Percentiles rank a stretch among this genome's conserved stretches.
phyloP scores from a whole-genome alignment of 495 filamentous ascomycete genomes.

The Cudoniella acicularis region DNA sequence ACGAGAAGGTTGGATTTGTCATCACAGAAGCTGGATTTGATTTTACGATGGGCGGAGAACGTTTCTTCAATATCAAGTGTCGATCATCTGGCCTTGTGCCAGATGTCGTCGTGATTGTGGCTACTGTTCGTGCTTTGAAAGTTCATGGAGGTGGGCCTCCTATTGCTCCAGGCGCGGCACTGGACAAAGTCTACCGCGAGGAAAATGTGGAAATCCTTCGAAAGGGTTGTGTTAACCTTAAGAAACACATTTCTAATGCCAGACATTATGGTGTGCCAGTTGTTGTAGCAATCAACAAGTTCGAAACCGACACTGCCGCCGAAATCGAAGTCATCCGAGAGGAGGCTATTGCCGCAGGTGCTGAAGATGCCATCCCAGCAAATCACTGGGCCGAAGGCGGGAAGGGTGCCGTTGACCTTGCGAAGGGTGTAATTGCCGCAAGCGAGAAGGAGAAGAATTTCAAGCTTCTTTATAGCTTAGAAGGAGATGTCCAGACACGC shows the following conservation, averaged over 20 bases:
- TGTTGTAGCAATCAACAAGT: slow-evolving; percentile 97
- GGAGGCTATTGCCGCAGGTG: slow-evolving; percentile 88
- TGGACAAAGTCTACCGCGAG: slow-evolving; percentile 80
- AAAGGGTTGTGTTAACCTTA: slow-evolving; percentile 86
- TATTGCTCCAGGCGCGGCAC: slow-evolving; percentile 77
- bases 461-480: slow-evolving; percentile 79
- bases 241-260: slow-evolving; percentile 90
- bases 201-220: slow-evolving; percentile 91
- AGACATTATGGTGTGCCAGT: slow-evolving; percentile 86
- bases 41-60: slow-evolving; percentile 98
- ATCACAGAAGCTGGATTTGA: slow-evolving; percentile 98
- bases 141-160: slow-evolving; percentile 94
- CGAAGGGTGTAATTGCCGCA: slow-evolving; percentile 79
- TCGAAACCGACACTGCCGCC: slow-evolving; percentile 88
- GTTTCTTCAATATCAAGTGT: slow-evolving; percentile 99
- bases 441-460: slow-evolving; percentile 85
- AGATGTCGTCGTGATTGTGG: slow-evolving; percentile 91
- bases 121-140: slow-evolving; percentile 92
- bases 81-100: slow-evolving; percentile 87
- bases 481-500: slow-evolving; percentile 79
- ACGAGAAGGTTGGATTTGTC: slow-evolving; percentile 86
- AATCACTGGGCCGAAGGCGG: slow-evolving; percentile 98
- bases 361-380: slow-evolving; percentile 87
- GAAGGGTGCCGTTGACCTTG: slow-evolving; percentile 83
- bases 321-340: slow-evolving; percentile 86